phyloP scores from a whole-genome alignment of 2,329 filamentous ascomycete species.

The Alternaria longipes region DNA sequence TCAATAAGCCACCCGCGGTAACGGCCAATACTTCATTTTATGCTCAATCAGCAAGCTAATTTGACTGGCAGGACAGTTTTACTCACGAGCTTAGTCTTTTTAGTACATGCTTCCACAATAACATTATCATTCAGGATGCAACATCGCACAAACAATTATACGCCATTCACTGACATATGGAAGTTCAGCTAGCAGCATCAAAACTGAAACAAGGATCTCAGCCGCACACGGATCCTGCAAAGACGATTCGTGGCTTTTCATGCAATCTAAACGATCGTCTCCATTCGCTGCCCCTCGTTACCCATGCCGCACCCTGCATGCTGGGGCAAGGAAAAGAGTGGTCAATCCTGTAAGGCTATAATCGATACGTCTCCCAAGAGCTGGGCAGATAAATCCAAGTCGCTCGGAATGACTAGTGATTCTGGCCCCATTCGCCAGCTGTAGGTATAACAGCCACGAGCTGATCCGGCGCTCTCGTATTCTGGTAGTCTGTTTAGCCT shows the following conservation, averaged over 20 bases:
- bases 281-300: constrained; percentile 6
- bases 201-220: background rate
- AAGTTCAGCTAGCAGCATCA: background rate
- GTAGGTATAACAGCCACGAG: constrained; percentile 8
- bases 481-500: background rate
- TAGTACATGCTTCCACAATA: background rate
- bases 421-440: background rate
- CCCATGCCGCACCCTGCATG: constrained; percentile 9
- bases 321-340: background rate
- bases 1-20: constrained; percentile 5
- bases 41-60: background rate
- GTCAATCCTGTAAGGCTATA: background rate
- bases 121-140: background rate
- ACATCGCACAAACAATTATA: background rate
- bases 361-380: constrained; percentile 5
- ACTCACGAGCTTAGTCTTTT: background rate
- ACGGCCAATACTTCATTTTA: background rate
- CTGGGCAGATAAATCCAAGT: background rate
- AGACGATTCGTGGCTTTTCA: constrained; percentile 1
- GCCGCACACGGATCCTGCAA: constrained; percentile 6
- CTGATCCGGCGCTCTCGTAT: constrained; percentile 4
- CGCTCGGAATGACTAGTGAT: background rate
- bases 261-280: constrained; percentile 5
- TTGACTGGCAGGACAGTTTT: background rate
- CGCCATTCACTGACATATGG: background rate